Percentiles rank a stretch among this genome's conserved stretches.
phyloP scores from a whole-genome alignment of 2,329 filamentous ascomycete genomes.

The Monilinia vaccinii-corymbosi region DNA sequence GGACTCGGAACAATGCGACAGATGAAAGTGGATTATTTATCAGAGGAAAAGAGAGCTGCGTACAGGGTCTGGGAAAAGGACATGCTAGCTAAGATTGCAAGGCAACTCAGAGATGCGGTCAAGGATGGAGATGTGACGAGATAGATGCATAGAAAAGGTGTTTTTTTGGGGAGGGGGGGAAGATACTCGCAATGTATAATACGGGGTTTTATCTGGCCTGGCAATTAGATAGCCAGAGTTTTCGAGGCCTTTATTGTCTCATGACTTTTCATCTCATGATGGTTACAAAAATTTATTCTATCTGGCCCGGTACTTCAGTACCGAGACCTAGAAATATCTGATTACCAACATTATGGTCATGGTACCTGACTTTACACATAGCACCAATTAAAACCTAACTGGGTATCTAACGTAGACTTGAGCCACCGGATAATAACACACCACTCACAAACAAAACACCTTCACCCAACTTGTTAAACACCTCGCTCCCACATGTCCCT shows the following conservation, averaged over 20 bases:
- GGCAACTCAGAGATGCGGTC: constrained; percentile 23
- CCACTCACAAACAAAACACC: too few relatives aligned
- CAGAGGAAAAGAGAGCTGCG: constrained; percentile 49
- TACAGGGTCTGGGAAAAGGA: constrained; percentile 56
- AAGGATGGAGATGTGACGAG: constrained; percentile 7
- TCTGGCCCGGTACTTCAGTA: too few relatives aligned
- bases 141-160: background rate
- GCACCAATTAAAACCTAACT: too few relatives aligned
- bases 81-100: constrained; percentile 48
- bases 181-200: background rate
- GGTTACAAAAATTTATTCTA: background rate
- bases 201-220: background rate
- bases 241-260: background rate
- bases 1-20: constrained; percentile 58
- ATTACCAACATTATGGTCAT: too few relatives aligned
- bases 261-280: background rate
- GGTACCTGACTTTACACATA: too few relatives aligned
- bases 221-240: background rate
- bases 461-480: too few relatives aligned
- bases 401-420: too few relatives aligned
- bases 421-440: too few relatives aligned
- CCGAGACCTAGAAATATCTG: too few relatives aligned
- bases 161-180: background rate
- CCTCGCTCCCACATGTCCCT: too few relatives aligned
- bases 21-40: constrained; percentile 62